These are phyloP conservation scores for Catharanthus roseus DNA, from an alignment of 257 asterid species.

Conservation along the genomic window DNA sequence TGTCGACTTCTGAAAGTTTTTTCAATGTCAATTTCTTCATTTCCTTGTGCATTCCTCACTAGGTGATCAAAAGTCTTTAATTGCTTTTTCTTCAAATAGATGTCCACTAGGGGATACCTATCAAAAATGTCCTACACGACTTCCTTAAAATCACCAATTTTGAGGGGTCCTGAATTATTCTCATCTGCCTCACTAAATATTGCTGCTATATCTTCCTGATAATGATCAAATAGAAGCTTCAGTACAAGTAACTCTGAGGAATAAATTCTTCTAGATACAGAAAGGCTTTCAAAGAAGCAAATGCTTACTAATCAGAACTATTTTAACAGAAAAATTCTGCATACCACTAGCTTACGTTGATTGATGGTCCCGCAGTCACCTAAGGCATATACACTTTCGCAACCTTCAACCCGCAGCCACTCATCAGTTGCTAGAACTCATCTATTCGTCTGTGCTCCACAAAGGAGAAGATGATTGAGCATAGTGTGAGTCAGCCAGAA, in stretches of 20 bases:
- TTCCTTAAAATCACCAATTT: slow-evolving; percentile 59
- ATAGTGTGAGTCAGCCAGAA: not conserved
- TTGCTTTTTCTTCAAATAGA: slow-evolving; percentile 63
- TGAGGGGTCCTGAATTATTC: slow-evolving; percentile 56
- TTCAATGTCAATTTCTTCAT: slow-evolving; percentile 47
- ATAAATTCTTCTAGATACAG: not conserved
- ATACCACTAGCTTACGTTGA: slow-evolving; percentile 90
- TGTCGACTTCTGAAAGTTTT: slow-evolving; percentile 70
- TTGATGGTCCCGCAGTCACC: slow-evolving; percentile 94
- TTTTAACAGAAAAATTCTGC: slow-evolving; percentile 2
- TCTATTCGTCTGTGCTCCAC: slow-evolving; percentile 49
- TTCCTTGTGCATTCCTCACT: slow-evolving; percentile 38
- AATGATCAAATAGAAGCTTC: slow-evolving; percentile 11
- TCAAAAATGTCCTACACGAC: slow-evolving; percentile 70
- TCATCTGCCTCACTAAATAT: slow-evolving; percentile 86
- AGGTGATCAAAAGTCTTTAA: slow-evolving; percentile 50
- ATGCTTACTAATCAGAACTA: too few species aligned
- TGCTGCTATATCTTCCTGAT: slow-evolving; percentile 76
- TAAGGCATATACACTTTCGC: slow-evolving; percentile 60
- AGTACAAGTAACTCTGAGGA: not conserved
- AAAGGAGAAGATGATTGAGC: not conserved
- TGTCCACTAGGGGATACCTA: slow-evolving; percentile 84
- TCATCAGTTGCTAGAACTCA: slow-evolving; percentile 88
- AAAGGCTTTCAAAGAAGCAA: not conserved
- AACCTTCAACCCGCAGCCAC: slow-evolving; percentile 90